Evolutionary conservation across 164 flowering plant species (phyloP).

Genomic region (Vitis cinerea): DNA sequence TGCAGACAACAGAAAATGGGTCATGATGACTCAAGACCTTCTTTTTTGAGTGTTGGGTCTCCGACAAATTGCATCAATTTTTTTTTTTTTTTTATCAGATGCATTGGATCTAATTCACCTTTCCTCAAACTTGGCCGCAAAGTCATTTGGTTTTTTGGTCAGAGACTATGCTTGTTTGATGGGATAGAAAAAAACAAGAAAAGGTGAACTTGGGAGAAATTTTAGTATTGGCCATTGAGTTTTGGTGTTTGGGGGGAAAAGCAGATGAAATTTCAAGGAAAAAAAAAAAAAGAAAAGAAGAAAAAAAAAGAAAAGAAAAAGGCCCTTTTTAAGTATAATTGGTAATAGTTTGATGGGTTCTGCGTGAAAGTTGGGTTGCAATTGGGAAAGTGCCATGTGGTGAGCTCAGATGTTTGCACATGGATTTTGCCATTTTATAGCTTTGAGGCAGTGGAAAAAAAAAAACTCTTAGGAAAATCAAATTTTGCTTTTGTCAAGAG

Average conservation of each 20-base stretch:
- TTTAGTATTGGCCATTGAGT: too few relatives aligned
- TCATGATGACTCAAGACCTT: slow-evolving; percentile 10
- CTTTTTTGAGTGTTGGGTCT: not conserved
- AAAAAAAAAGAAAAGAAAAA: not conserved
- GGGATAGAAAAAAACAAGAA: too few relatives aligned
- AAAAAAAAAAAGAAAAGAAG: too few relatives aligned
- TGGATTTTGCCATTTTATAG: slow-evolving; percentile 19
- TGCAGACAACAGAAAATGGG: slow-evolving; percentile 29
- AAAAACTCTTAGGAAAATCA: not conserved
- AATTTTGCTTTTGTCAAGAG: slow-evolving; percentile 18
- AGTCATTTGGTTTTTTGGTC: not conserved
- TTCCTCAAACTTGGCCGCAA: not conserved
- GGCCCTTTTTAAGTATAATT: too few relatives aligned
- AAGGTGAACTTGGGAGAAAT: too few relatives aligned
- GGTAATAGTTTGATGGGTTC: not conserved
- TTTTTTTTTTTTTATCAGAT: too few relatives aligned
- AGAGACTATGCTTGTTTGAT: too few relatives aligned
- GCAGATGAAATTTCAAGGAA: too few relatives aligned
- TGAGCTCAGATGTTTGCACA: slow-evolving; percentile 13
- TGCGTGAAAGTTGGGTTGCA: not conserved
- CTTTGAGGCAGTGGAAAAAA: not conserved
- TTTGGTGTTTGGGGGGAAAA: too few relatives aligned
- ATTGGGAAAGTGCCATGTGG: slow-evolving; percentile 11
- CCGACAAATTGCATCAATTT: slow-evolving; percentile 2
- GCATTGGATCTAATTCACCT: too few relatives aligned